phyloP scores from a whole-genome alignment of 495 filamentous ascomycete species.

The Neurospora sp. region DNA sequence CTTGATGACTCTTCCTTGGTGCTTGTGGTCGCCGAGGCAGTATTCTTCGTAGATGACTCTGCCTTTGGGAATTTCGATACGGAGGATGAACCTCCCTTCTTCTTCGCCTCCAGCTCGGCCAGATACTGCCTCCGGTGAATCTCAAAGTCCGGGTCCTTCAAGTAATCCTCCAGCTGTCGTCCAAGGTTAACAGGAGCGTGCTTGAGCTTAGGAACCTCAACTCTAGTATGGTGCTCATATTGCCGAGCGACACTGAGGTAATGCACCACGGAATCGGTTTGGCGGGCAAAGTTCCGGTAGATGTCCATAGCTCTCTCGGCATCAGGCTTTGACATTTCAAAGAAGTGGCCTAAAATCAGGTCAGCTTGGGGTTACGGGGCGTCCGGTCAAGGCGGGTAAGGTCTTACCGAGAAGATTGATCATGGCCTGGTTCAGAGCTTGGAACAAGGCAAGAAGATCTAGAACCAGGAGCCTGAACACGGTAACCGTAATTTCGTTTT shows the following conservation, averaged over 20 bases:
- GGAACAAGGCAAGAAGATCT: conserved; percentile 83
- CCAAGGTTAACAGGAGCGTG: conserved; percentile 89
- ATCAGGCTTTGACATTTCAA: conserved; percentile 93
- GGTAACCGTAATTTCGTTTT: conserved; percentile 94
- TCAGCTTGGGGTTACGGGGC: conserved; percentile 9
- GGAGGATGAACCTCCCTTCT: conserved; percentile 34
- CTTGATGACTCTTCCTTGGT: conserved; percentile 3
- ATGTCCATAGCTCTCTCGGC: conserved; percentile 86
- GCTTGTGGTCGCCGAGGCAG: conserved; percentile 29
- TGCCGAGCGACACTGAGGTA: conserved; percentile 80
- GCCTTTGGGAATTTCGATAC: conserved; percentile 23
- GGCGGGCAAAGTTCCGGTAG: conserved; percentile 85
- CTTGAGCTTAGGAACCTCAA: conserved; percentile 95
- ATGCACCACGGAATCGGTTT: conserved; percentile 86
- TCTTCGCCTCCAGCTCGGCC: conserved; percentile 74
- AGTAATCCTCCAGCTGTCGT: conserved; percentile 84
- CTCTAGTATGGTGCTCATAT: conserved; percentile 80
- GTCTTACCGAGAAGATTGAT: conserved; percentile 88
- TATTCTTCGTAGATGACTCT: conserved; percentile 21
- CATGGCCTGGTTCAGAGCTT: conserved; percentile 92
- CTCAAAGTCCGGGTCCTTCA: conserved; percentile 95
- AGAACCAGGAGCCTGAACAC: conserved; percentile 90
- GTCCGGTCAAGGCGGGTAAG: neutral
- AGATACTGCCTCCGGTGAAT: conserved; percentile 86
- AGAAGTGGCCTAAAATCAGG: conserved; percentile 68